These are phyloP conservation scores for Diaporthe ilicicola DNA, from an alignment of 2,329 filamentous ascomycete genomes.

Conservation along the genomic window DNA sequence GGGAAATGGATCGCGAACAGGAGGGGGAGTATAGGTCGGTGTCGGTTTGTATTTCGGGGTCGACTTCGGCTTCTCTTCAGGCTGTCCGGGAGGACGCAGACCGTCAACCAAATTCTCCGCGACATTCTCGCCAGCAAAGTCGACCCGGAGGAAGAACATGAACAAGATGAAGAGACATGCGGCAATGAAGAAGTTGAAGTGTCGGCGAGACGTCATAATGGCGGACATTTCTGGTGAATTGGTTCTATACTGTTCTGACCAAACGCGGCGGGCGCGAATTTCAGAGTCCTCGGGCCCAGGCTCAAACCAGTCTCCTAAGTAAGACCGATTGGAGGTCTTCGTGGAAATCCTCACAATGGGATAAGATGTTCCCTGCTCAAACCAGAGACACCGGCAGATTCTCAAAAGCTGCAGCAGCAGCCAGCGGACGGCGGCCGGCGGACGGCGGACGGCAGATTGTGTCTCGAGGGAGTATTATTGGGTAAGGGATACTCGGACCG, in stretches of 20 bases:
- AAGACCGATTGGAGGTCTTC: background rate
- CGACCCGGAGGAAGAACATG: slow-evolving; percentile 24
- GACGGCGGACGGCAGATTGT: background rate
- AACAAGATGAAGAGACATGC: slow-evolving; percentile 12
- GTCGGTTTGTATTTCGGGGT: slow-evolving; percentile 38
- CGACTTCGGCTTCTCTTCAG: background rate
- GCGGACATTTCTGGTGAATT: background rate
- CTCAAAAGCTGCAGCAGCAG: background rate
- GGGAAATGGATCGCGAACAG: slow-evolving; percentile 53
- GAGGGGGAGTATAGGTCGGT: slow-evolving; percentile 40
- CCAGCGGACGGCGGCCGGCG: too few species aligned
- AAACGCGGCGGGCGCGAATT: background rate
- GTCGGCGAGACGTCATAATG: slow-evolving; percentile 18
- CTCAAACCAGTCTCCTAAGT: background rate
- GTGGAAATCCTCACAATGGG: background rate
- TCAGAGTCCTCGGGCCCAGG: background rate
- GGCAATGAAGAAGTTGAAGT: slow-evolving; percentile 2
- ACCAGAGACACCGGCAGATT: background rate
- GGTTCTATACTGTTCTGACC: background rate
- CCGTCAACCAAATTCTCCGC: background rate
- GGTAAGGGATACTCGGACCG: background rate
- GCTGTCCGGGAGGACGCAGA: background rate
- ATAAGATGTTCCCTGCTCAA: background rate
- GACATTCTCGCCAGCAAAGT: background rate
- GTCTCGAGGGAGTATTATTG: background rate